Evolutionary conservation across 345 rosid genomes (phyloP), one percentile per base, ranked within the genome.

Genomic region (Raphanus raphanistrum): DNA sequence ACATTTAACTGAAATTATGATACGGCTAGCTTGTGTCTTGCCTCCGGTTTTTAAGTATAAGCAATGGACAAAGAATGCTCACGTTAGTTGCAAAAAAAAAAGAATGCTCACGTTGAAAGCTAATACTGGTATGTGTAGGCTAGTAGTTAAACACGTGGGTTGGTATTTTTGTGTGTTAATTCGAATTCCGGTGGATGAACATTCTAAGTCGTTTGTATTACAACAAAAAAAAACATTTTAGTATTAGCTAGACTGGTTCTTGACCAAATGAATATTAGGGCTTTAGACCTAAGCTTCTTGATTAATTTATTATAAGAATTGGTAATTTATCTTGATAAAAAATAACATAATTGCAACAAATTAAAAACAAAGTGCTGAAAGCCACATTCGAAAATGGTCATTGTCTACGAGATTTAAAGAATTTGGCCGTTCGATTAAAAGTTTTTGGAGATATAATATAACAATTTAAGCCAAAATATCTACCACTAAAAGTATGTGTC

Each of bases 391-490:
- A 52, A 35, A 76, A 8, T 50, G 26, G 75, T 77, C 59, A 32
- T 70, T 61, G 66, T 63, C 75, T 28, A 38, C 15, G 5, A 8
- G 60, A 63, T 77, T 41, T 55, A 3, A 71, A 21, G 27, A 64
- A 10, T 36, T 48, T 29, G 73, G 33, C 43, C 21, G 25, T 45
- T 58, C 15, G 62, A 26, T 67, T 45, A 8, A 31, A 59, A 59
- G 36, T 25, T 33, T 41, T 7, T 13, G 64, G 10, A 43, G 11
- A 65, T 52, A 16, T 76, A 71, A 26, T 68, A 73, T 60, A 50
- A 61, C 9, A 45, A 25, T 2, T 50, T 60, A 68, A 36, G 32
- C 50, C 57, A 79, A 79, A 80, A 75, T 74, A 74, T 74, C 82
- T 74, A 58, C 6, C 71, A 70, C 17, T 17, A 27, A 68, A 74